A percentile compares a stretch with the other conserved stretches of the same genome.
Conservation (phyloP, 139 green algal species). For the Chlorella sp. region DNA sequence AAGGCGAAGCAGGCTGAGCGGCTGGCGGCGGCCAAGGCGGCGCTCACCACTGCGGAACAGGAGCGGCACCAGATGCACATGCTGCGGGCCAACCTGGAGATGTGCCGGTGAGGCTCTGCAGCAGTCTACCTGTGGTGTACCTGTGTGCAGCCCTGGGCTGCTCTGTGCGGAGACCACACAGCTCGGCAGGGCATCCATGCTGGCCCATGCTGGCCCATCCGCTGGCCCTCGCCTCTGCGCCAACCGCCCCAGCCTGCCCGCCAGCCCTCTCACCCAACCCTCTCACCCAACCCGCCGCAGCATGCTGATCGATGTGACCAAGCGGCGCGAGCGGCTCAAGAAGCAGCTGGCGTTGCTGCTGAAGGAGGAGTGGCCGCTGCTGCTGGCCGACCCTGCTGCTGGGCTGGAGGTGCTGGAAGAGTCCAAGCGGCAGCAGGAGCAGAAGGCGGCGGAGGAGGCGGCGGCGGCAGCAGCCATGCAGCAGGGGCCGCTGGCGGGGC, state of each 20-base stretch:
- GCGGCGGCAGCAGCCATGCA: neutral
- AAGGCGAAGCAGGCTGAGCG: neutral
- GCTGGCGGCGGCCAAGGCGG: conserved; percentile 19
- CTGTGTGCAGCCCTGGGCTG: no score
- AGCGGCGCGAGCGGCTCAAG: conserved; percentile 62
- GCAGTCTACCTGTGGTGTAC: no score
- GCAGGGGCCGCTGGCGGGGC: neutral
- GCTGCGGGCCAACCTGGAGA: conserved; percentile 61
- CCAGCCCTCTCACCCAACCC: neutral
- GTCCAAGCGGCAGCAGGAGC: neutral
- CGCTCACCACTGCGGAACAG: conserved; percentile 38
- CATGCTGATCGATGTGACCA: conserved; percentile 58
- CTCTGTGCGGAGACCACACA: no score
- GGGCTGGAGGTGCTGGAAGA: conserved; percentile 19
- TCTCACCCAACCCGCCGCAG: neutral
- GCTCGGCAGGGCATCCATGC: no score
- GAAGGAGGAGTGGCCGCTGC: conserved; percentile 5
- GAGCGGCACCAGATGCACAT: conserved; percentile 35
- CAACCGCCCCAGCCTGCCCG: no score
- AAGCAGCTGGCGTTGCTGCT: conserved; percentile 2
- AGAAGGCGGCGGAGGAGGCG: neutral
- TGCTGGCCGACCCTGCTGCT: neutral
- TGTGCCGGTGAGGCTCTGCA: conserved; percentile 37
- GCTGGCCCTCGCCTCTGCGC: no score
- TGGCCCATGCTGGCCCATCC: no score